Evolutionary conservation across 371 early-diverging fungal species (phyloP).

Genomic region (Dichotomocladium elegans): DNA sequence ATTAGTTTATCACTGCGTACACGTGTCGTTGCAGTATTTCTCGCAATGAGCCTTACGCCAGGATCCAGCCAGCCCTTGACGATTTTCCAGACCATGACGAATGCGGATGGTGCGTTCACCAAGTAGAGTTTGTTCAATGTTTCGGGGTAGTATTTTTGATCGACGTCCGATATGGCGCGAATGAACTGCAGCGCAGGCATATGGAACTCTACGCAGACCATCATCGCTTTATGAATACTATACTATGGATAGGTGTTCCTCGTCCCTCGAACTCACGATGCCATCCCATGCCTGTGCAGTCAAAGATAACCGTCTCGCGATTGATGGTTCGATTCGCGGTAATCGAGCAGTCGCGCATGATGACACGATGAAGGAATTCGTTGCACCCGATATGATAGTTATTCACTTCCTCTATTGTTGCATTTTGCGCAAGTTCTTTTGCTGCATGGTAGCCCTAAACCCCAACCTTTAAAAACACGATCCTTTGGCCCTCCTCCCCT

Average conservation of each 20-base stretch:
- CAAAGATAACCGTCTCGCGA: conserved; percentile 81
- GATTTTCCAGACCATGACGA: conserved; percentile 79
- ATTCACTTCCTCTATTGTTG: conserved; percentile 61
- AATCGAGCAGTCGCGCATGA: conserved; percentile 72
- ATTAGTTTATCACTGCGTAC: neutral
- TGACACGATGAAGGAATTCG: conserved; percentile 69
- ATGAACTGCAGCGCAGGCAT: conserved; percentile 75
- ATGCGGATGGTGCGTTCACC: conserved; percentile 79
- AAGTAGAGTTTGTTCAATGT: conserved; percentile 74
- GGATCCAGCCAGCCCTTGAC: conserved; percentile 84
- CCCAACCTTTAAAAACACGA: neutral
- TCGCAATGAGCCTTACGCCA: conserved; percentile 48
- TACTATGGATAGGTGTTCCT: no score
- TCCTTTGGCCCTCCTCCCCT: neutral
- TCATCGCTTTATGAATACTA: neutral
- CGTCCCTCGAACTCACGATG: conserved; percentile 64
- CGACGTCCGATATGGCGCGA: conserved; percentile 70
- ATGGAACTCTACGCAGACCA: conserved; percentile 53
- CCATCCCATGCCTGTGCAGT: conserved; percentile 77
- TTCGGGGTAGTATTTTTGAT: conserved; percentile 84
- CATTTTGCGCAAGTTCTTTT: conserved; percentile 64
- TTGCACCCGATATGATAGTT: conserved; percentile 74
- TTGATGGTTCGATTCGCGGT: conserved; percentile 62
- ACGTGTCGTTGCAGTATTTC: neutral
- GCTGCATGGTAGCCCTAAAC: conserved; percentile 66